Base-by-base conservation (phyloP, 2,329 filamentous ascomycete genomes). In the Fusarium sp. region DNA sequence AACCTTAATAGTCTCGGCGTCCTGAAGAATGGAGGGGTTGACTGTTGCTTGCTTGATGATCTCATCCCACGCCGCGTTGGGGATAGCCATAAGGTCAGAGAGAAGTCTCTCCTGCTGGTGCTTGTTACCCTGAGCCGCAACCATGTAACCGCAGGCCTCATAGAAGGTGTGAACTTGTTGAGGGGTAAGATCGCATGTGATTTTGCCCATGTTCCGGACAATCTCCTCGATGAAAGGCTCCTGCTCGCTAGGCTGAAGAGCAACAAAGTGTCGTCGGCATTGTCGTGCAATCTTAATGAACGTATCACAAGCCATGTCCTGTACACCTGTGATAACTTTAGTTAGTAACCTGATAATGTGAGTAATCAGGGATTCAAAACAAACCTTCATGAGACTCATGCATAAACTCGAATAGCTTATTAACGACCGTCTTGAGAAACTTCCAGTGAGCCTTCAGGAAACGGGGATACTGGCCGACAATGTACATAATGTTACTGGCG, bases 401-500 rank as follows among this genome's bases (percentile, higher is more conserved):
- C 96, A 99, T 99, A 79, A 99, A 99, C 83, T 99, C 96, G 77
- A 99, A 99, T 7, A 99, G 88, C 85, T 99, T 99, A 84, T 99
- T 99, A 77, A 99, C 96, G 20, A 99, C 96, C 4, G 96, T 99
- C 89, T 99, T 99, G 60, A 99, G 85, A 83, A 99, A 99, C 81
- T 99, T 99, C 96, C 96, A 99, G 81, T 99, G 96, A 3, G 96
- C 96, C 84, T 99, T 99, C 76, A 99, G 84, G 84, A 99, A 99
- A 22, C 96, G 93, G 40, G 96, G 96, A 78, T 99, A 99, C 79
- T 99, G 96, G 63, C 96, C 96, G 67, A 99, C 96, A 83, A 99
- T 99, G 80, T 99, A 99, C 96, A 99, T 99, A 77, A 99, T 99
- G 83, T 99, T 99, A 83, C 94, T 97, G 69, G 96, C 96, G 42